phyloP scores from a whole-genome alignment of 192 early-diverging fungal genomes.

The Umbelopsis isabellina region DNA sequence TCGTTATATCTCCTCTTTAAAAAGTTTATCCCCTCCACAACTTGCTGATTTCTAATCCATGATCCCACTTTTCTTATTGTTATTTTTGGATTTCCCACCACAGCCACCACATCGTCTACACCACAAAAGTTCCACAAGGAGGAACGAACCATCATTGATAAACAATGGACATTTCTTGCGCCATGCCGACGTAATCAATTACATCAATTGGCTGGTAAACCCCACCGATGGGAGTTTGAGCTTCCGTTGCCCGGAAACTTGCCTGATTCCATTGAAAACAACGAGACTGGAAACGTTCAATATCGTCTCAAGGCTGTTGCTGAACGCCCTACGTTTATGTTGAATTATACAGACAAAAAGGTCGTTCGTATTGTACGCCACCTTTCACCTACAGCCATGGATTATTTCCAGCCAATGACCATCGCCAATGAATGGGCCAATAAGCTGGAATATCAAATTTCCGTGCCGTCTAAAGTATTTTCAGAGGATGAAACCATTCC shows the following conservation, averaged over 20 bases:
- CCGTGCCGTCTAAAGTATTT: conserved; percentile 55
- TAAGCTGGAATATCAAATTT: conserved; percentile 58
- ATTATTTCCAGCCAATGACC: conserved; percentile 51
- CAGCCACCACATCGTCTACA: conserved; percentile 11
- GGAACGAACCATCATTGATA: conserved; percentile 46
- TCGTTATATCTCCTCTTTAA: too few relatives aligned
- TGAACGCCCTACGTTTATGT: conserved; percentile 56
- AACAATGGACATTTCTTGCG: conserved; percentile 55
- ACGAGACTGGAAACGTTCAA: conserved; percentile 46
- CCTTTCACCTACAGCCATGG: conserved; percentile 46
- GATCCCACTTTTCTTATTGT: background rate
- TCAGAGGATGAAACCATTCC: conserved; percentile 57
- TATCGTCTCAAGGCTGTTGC: conserved; percentile 55
- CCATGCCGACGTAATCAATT: conserved; percentile 32
- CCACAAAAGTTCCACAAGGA: conserved; percentile 23
- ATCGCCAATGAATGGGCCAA: conserved; percentile 55
- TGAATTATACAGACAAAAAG: conserved; percentile 40
- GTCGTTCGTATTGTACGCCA: conserved; percentile 52
- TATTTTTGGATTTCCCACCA: background rate
- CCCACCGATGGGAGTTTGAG: conserved; percentile 55
- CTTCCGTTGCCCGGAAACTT: conserved; percentile 55
- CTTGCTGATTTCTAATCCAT: background rate
- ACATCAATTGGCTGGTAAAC: conserved; percentile 35
- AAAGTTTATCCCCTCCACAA: too few relatives aligned
- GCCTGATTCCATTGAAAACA: conserved; percentile 58